Conservation (phyloP, 2,329 filamentous ascomycete species). For the Chrysoporthe austroafricana region DNA sequence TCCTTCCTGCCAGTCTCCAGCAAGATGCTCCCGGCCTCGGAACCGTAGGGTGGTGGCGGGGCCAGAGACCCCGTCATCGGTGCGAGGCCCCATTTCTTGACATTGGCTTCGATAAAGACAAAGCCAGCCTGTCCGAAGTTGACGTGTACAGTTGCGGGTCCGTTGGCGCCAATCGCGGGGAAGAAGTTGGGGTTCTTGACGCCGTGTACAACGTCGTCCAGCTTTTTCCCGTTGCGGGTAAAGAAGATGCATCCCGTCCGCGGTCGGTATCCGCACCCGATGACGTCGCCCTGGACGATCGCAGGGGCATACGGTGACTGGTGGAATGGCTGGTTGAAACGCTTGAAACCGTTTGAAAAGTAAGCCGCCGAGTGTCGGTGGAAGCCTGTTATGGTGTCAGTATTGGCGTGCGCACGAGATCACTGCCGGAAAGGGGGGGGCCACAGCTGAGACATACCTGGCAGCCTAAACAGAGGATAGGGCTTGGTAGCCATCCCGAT, state of each 20-base stretch:
- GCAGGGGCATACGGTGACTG: constrained; percentile 79
- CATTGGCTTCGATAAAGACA: constrained; percentile 98
- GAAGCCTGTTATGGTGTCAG: constrained; percentile 61
- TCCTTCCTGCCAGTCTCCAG: constrained; percentile 80
- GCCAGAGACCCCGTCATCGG: constrained; percentile 95
- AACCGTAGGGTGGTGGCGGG: constrained; percentile 94
- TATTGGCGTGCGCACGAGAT: neutral
- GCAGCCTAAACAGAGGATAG: constrained; percentile 91
- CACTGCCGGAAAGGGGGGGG: neutral
- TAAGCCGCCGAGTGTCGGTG: constrained; percentile 95
- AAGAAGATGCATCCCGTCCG: constrained; percentile 96
- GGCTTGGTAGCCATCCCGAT: constrained; percentile 97
- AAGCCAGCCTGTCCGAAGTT: constrained; percentile 98
- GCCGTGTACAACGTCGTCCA: constrained; percentile 92
- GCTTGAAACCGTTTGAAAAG: constrained; percentile 81
- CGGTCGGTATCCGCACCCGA: constrained; percentile 93
- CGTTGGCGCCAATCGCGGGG: constrained; percentile 94
- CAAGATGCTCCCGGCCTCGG: constrained; percentile 94
- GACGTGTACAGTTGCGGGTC: constrained; percentile 89
- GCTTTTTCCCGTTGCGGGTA: constrained; percentile 95
- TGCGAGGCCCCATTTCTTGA: constrained; percentile 98
- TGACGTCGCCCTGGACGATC: constrained; percentile 90
- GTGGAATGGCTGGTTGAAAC: constrained; percentile 90
- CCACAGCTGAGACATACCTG: constrained; percentile 68
- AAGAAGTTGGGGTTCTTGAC: constrained; percentile 97